Evolutionary conservation across 1,284 basidiomycete genomes (phyloP), one percentile per base, ranked within the genome.

Genomic region (Fistulinella cinereoalba): DNA sequence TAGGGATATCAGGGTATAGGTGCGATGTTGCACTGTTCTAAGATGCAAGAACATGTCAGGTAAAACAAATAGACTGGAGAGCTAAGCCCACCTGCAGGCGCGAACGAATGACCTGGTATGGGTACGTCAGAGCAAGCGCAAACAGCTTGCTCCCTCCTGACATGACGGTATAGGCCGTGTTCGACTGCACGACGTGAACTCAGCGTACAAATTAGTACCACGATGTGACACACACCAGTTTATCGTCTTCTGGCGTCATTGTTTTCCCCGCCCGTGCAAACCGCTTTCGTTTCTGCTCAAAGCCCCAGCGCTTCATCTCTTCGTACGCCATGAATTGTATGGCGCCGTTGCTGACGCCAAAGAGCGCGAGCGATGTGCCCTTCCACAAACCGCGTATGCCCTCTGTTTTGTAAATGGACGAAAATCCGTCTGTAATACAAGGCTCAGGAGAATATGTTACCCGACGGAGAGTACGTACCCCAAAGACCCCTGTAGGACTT

Each of bases 301-400:
- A 88, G 12, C 87, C 84, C 81, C 91, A 89, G 41, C 80, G 74
- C 67, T 99, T 99, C 79, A 98, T 85, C 67, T 97, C 85, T 66
- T 99, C 97, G 63, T 99, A 99, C 0, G 85, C 81, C 74, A 96
- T 92, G 66, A 99, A 99, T 65, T 99, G 96, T 45, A 98, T 80
- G 0, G 95, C 93, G 2, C 96, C 96, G 64, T 96, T 98, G 61
- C 87, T 88, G 46, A 99, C 95, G 29, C 97, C 97, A 33, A 98
- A 79, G 9, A 99, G 76, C 1, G 92, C 96, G 15, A 99, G 77
- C 0, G 83, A 75, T 1, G 92, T 94, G 1, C 96, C 97, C 56
- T 86, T 86, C 67, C 92, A 97, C 15, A 95, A 74, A 1, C 96
- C 97, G 6, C 72, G 60, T 4, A 86, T 53, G 8, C 97, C 97